Base-by-base conservation (phyloP, 345 rosid species). In the Ceriops decandra region DNA sequence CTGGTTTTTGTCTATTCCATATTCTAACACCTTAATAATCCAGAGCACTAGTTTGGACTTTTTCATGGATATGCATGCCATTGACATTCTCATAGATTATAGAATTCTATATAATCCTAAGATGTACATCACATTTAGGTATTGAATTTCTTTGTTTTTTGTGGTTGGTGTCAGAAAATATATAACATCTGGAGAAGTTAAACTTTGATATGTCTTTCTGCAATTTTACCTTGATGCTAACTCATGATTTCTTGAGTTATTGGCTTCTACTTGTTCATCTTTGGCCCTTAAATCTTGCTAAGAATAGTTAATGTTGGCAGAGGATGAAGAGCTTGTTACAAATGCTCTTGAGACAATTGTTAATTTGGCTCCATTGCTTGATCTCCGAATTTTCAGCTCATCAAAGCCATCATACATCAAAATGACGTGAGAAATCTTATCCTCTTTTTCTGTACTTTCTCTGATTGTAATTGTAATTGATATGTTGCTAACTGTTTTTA, bases 311-410 rank as follows among this genome's bases (percentile, higher is more conserved):
- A 66, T 80, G 31, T 74, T 73, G 64, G 67, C 95, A 92, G 98
- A 90, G 97, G 96, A 95, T 53, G 99, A 95, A 81, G 98, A 95
- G 72, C 92, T 95, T 61, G 92, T 92, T 32, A 92, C 98, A 54
- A 95, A 92, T 83, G 83, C 91, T 59, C 93, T 95, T 0, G 99
- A 95, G 83, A 86, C 96, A 35, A 82, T 92, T 68, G 99, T 92
- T 58, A 95, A 95, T 83, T 72, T 92, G 79, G 96, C 98, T 30
- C 96, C 93, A 7, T 66, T 92, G 84, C 92, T 95, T 66, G 98
- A 95, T 81, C 96, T 95, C 78, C 90, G 91, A 63, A 92, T 90
- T 74, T 91, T 95, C 70, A 95, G 98, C 82, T 90, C 97, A 21
- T 59, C 74, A 66, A 95, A 92, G 75, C 92, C 84, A 63, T 87